Base-by-base conservation (phyloP, 176 grass and related monocot species). In the Carex littledalei region DNA sequence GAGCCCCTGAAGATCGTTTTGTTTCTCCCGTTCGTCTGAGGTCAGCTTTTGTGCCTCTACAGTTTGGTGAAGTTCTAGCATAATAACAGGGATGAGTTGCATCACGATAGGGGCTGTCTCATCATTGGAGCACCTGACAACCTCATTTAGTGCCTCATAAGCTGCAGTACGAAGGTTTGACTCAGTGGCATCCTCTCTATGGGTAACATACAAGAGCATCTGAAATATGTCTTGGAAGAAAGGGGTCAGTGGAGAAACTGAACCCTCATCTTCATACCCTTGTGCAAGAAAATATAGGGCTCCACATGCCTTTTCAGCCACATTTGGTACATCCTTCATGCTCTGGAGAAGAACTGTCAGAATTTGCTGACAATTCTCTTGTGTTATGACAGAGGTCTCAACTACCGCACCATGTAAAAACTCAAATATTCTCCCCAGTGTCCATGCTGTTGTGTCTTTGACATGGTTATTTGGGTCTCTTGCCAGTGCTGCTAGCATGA, bases 281-380 rank as follows among this genome's bases (percentile, higher is more conserved):
- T 96, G 94, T 73, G 91, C 89, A 79, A 96, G 91, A 67, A 93
- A 96, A 85, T 96, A 96, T 0, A 96, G 94, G 49, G 94, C 94
- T 16, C 94, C 94, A 10, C 94, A 96, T 39, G 91, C 89, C 84
- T 96, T 96, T 71, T 96, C 94, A 70, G 94, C 94, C 65, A 96
- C 94, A 90, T 96, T 96, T 68, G 94, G 94, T 49, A 93, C 94
- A 88, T 96, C 94, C 81, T 96, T 96, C 91, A 96, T 96, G 81
- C 91, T 93, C 67, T 96, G 91, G 64, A 96, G 89, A 32, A 96
- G 84, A 57, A 96, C 94, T 37, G 85, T 91, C 37, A 96, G 85
- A 82, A 96, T 93, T 70, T 93, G 94, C 66, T 89, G 94, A 74
- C 91, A 91, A 26, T 91, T 91, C 53, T 93, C 94, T 9, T 87